phyloP scores from a whole-genome alignment of 257 asterid species.

The Solanum clarkiae region DNA sequence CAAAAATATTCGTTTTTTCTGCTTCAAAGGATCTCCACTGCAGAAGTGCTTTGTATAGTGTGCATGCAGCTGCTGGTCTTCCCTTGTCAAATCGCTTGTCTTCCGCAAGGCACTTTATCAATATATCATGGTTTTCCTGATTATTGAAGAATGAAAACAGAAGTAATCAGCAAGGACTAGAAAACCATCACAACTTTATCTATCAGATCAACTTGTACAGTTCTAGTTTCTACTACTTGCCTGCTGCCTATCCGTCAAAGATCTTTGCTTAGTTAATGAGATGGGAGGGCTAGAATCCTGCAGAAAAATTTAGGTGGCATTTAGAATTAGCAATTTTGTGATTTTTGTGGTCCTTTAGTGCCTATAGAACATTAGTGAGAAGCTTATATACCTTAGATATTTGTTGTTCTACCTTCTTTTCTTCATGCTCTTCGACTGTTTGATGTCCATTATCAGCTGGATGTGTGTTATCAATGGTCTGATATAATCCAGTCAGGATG shows the following conservation, averaged over 20 bases:
- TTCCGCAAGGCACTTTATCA: constrained; percentile 71
- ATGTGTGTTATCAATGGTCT: constrained; percentile 39
- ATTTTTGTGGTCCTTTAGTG: background rate
- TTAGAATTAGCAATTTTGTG: background rate
- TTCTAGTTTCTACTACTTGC: constrained; percentile 23
- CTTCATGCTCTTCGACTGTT: constrained; percentile 25
- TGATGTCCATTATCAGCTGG: constrained; percentile 26
- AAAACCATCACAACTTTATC: background rate
- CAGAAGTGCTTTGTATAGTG: constrained; percentile 60
- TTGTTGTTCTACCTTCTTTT: constrained; percentile 27
- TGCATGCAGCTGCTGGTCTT: constrained; percentile 77
- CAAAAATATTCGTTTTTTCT: constrained; percentile 71
- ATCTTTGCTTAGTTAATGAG: constrained; percentile 66
- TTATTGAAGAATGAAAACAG: background rate
- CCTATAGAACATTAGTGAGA: constrained; percentile 1
- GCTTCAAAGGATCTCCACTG: constrained; percentile 97
- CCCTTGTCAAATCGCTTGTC: constrained; percentile 62
- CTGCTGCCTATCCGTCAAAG: constrained; percentile 86
- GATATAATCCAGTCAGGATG: constrained; percentile 8
- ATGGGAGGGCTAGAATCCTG: constrained; percentile 44
- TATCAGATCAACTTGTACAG: background rate
- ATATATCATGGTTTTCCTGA: constrained; percentile 81
- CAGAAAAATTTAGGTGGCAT: constrained; percentile 3
- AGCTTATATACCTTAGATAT: constrained; percentile 29
- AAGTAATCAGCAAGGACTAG: background rate